Conservation (phyloP, 108 stramenopile genomes). For the Pseudonitzschia multiseries region DNA sequence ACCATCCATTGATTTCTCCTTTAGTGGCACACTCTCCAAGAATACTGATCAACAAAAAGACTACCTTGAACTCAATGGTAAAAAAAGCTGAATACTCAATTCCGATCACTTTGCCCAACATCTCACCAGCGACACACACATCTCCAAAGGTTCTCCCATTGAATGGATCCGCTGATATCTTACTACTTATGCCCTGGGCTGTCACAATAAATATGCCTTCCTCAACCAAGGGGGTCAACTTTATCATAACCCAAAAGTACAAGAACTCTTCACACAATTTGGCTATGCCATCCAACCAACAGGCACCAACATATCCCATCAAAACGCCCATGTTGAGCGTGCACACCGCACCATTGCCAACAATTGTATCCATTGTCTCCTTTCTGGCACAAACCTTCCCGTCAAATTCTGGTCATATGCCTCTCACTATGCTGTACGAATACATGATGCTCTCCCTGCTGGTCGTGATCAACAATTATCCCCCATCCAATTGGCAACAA, state of each 20-base stretch:
- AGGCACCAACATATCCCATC: slow-evolving; percentile 19
- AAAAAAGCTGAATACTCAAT: slow-evolving; percentile 26
- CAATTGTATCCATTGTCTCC: too few species aligned
- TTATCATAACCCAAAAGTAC: slow-evolving; percentile 21
- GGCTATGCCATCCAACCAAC: slow-evolving; percentile 23
- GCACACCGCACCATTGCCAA: background rate
- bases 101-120: too few species aligned
- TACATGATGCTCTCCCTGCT: too few species aligned
- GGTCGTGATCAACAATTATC: too few species aligned
- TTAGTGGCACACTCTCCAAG: slow-evolving; percentile 5
- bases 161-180: too few species aligned
- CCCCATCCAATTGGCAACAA: too few species aligned
- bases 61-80: slow-evolving; percentile 24
- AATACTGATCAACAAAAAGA: slow-evolving; percentile 13
- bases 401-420: too few species aligned
- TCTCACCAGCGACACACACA: background rate
- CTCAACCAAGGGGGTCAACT: slow-evolving; percentile 34
- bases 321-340: slow-evolving; percentile 12
- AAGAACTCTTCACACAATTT: slow-evolving; percentile 7
- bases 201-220: slow-evolving; percentile 15
- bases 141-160: too few species aligned
- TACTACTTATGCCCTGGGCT: background rate
- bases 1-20: background rate
- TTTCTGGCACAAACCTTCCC: too few species aligned
- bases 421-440: too few species aligned